Evolutionary conservation across 305 asterid genomes (phyloP), one percentile per base, ranked within the genome.

Genomic region (Solanum hybrid): DNA sequence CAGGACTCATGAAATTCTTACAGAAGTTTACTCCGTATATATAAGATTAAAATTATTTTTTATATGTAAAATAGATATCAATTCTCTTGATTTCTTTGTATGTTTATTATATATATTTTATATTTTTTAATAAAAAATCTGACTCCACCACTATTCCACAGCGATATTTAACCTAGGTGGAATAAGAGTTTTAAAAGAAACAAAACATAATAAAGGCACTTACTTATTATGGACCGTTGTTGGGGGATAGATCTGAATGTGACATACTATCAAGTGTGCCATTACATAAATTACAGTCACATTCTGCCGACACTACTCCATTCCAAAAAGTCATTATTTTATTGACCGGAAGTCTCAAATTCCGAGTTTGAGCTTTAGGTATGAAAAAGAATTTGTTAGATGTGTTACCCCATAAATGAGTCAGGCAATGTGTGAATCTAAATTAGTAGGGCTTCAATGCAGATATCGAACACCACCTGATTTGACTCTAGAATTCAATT

Each of bases 261-360:
- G 75, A 27, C 38, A 45, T 41, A 1, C 8, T 27, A 45, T 81
- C 73, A 27, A 83, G 17, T 84, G 76, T 51, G 68, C 88, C 88
- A 57, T 17, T 17, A 57, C 13, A 51, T 61, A 31, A 61, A 4
- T 86, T 83, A 15, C 33, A 61, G 11, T 86, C 91, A n/a, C 86
- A 41, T 34, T 87, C 75, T 80, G 87, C 92, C 92, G 92, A 91
- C 92, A 87, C 22, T 72, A 31, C 8, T 65, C 77, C 27, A 88
- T 34, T 90, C 87, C 91, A 68, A 34, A 31, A 31, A 51, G 22
- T 51, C 22, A 17, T 81, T 81, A 38, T 26, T 38, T 6, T 7
- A 81, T 57, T 0, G 3, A 57, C 4, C 5, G 2, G 1, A 57
- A 17, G 1, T 57, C 1, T 57, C 4, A 2, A 57, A 57, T 57